phyloP scores from a whole-genome alignment of 1,284 basidiomycete genomes.

The Termitomyces sp. region DNA sequence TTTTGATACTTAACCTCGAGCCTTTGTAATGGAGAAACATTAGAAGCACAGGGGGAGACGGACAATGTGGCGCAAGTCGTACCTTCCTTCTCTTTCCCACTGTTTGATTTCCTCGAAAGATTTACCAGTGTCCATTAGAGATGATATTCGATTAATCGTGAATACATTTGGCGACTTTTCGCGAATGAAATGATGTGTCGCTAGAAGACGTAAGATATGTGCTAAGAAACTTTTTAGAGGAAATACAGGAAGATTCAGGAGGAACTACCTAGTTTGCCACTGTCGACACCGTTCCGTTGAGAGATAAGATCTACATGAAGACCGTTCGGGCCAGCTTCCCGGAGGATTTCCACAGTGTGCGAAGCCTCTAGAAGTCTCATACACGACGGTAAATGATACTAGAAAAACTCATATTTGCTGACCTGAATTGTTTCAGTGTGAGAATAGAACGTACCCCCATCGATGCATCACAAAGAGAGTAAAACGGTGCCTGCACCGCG shows the following conservation, averaged over 20 bases:
- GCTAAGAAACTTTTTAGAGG: slow-evolving; percentile 30
- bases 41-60: too few relatives aligned
- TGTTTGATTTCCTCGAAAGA: slow-evolving; percentile 28
- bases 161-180: slow-evolving; percentile 66
- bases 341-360: slow-evolving; percentile 60
- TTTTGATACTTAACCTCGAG: slow-evolving; percentile 56
- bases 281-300: slow-evolving; percentile 38
- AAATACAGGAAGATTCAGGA: neutral
- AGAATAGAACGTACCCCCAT: slow-evolving; percentile 48
- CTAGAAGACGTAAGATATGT: slow-evolving; percentile 62
- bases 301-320: slow-evolving; percentile 56
- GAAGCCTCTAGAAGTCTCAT: slow-evolving; percentile 63
- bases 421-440: neutral
- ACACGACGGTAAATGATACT: slow-evolving; percentile 71
- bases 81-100: slow-evolving; percentile 29
- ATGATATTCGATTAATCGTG: slow-evolving; percentile 59
- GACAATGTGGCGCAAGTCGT: slow-evolving; percentile 3
- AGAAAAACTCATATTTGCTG: slow-evolving; percentile 1
- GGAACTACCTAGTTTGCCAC: slow-evolving; percentile 36
- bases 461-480: slow-evolving; percentile 59
- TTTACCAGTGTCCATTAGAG: slow-evolving; percentile 63
- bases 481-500: slow-evolving; percentile 60
- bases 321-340: slow-evolving; percentile 51
- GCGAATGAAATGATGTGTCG: slow-evolving; percentile 64
- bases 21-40: slow-evolving; percentile 29